Base-by-base conservation (phyloP, 441 rosid species). In the Breynia disticha region DNA sequence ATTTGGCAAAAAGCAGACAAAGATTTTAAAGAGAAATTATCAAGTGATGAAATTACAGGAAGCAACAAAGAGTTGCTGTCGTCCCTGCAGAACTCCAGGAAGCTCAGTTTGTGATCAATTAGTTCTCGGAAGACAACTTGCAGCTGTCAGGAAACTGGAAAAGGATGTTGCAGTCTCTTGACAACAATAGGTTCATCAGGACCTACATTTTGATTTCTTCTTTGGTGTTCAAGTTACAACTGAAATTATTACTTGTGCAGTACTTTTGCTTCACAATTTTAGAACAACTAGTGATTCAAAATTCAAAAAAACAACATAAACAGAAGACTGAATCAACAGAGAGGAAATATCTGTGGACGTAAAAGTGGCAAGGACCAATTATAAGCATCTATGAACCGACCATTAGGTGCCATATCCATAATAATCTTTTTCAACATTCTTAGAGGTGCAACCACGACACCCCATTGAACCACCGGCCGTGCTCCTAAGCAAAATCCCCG, bases 341-440 rank as follows among this genome's bases (percentile, higher is more conserved):
- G 57, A 16, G 97, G 95, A 64, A 84, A 83, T 53, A 87, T 41
- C 7, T 83, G 97, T 9, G 95, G 77, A 57, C 91, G 87, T 52
- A 86, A 57, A 24, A 81, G 63, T 7, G 91, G 89, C 24, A 86
- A 68, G 57, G 77, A 78, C 75, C 71, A 75, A 50, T 63, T 70
- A 68, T 71, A 77, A 59, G 70, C 56, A 44, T 81, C 78, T 24
- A 74, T 43, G 16, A 65, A 50, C 46, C 59, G 66, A 42, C 68
- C 73, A 51, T 64, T 72, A 2, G 77, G 71, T 28, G 81, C 71
- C 13, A 87, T 70, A 48, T 80, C 75, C 76, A 72, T 53, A 15
- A 90, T 64, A 12, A 82, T 55, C 67, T 68, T 82, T 77, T 80
- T 86, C 51, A 90, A 41, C 59, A 76, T 58, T 55, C 67, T 69